These are phyloP conservation scores for Volvox reticuliferus DNA, from an alignment of 139 green algal genomes.

Conservation along the genomic window DNA sequence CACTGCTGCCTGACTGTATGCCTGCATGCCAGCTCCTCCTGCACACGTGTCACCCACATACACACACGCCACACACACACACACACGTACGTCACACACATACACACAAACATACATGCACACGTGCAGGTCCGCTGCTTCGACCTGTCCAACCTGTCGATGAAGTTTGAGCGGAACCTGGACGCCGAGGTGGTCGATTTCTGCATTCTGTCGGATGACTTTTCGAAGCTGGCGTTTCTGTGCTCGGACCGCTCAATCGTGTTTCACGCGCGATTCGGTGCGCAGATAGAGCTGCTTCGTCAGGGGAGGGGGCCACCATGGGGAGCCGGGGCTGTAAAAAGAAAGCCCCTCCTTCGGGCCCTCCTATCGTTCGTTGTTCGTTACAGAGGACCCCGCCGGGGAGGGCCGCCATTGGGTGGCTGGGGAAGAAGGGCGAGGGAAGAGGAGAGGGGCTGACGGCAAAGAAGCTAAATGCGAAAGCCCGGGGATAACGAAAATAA, in stretches of 20 bases:
- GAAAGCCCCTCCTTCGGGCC: no score
- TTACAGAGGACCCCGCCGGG: no score
- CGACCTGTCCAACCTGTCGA: slow-evolving; percentile 92
- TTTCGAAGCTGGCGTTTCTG: slow-evolving; percentile 95
- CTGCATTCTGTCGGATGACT: slow-evolving; percentile 94
- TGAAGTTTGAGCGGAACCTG: slow-evolving; percentile 98
- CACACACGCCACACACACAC: no score
- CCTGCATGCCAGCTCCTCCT: no score
- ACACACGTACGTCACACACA: neutral
- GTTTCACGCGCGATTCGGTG: slow-evolving; percentile 95
- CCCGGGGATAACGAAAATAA: no score
- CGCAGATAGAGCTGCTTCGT: no score
- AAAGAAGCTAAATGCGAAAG: no score
- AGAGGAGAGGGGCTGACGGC: neutral
- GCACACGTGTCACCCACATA: no score
- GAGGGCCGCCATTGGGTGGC: neutral
- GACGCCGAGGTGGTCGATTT: slow-evolving; percentile 97
- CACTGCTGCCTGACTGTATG: no score
- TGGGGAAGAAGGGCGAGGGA: neutral
- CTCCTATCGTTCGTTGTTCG: no score
- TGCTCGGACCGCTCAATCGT: slow-evolving; percentile 88
- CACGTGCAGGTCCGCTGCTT: slow-evolving; percentile 81
- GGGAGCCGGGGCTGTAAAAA: no score
- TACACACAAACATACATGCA: neutral
- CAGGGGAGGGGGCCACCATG: no score